phyloP scores from a whole-genome alignment of 2,329 filamentous ascomycete species.

The Penicillium janthinellum region DNA sequence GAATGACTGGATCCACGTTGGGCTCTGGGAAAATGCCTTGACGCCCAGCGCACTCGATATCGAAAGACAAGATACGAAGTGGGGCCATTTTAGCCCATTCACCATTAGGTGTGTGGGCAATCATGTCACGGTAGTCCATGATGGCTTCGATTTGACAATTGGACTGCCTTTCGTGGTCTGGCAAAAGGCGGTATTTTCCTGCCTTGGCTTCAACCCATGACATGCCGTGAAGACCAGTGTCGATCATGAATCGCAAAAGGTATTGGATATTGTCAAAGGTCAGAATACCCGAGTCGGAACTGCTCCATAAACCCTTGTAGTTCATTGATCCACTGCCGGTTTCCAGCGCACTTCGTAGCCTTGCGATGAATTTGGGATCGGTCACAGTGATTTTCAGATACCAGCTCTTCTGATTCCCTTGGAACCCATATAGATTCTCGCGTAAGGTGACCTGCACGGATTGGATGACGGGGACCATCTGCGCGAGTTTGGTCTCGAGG shows the following conservation, averaged over 20 bases:
- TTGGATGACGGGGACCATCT: slow-evolving; percentile 72
- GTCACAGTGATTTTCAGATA: slow-evolving; percentile 93
- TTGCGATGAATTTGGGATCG: slow-evolving; percentile 81
- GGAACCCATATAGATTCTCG: slow-evolving; percentile 91
- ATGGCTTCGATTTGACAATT: slow-evolving; percentile 96
- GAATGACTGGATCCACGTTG: slow-evolving; percentile 88
- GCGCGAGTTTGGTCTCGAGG: slow-evolving; percentile 76
- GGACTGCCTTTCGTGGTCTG: slow-evolving; percentile 70
- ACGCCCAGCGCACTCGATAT: slow-evolving; percentile 97
- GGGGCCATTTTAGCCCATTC: slow-evolving; percentile 99
- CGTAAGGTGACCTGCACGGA: slow-evolving; percentile 79
- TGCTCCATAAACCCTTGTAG: slow-evolving; percentile 88
- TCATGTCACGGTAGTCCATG: slow-evolving; percentile 77
- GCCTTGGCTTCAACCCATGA: slow-evolving; percentile 90
- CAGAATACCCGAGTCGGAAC: slow-evolving; percentile 68
- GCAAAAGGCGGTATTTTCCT: slow-evolving; percentile 70
- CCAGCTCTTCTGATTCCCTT: slow-evolving; percentile 87
- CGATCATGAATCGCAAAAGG: slow-evolving; percentile 95
- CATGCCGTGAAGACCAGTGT: slow-evolving; percentile 92
- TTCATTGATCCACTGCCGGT: slow-evolving; percentile 67
- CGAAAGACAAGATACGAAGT: slow-evolving; percentile 87
- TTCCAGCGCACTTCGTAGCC: slow-evolving; percentile 75
- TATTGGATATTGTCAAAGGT: slow-evolving; percentile 98
- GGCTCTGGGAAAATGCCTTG: slow-evolving; percentile 98
- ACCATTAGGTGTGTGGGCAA: slow-evolving; percentile 84